Evolutionary conservation across 176 grass and related monocot genomes (phyloP), one percentile per base, ranked within the genome.

Genomic region (Typha latifolia): DNA sequence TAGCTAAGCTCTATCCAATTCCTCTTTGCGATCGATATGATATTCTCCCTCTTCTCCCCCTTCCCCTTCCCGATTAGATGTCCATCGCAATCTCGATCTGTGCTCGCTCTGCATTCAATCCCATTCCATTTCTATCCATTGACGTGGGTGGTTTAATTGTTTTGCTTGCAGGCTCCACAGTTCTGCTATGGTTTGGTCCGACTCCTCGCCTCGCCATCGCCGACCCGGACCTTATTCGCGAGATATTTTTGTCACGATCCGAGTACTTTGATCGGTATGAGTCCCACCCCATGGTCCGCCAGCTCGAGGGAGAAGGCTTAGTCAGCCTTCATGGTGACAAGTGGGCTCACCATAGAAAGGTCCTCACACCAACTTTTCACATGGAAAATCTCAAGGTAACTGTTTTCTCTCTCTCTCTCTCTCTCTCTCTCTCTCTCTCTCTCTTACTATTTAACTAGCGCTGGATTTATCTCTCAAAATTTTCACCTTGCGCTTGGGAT

Each of bases 231-330:
- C 86, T 96, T 78, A 91, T 96, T 82, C 69, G 93, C 51, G 93
- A 96, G 81, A 88, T 96, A 57, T 52, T 96, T 29, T 68, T 92
- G 57, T 91, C 93, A 4, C 82, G 88, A 56, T 75, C 93, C 49
- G 85, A 91, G 20, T 74, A 70, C 68, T 96, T 96, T 76, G 93
- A 96, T 82, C 93, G 93, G 22, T 96, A 91, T 78, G 93, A 96
- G 72, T 92, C 93, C 7, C 93, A 96, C 64, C 93, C 93, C 12
- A 78, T 96, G 78, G 80, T 96, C 49, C 88, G 93, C 34, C 93
- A 96, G 88, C 88, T 96, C 27, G 93, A 96, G 86, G 93, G 93
- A 32, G 86, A 91, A 55, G 93, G 93, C 4, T 72, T 96, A 66
- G 88, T 96, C 62, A 96, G 93, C 85, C 82, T 96, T 62, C 82